These are phyloP conservation scores for Blastomyces percursus DNA, from an alignment of 2,329 filamentous ascomycete species.

Conservation along the genomic window DNA sequence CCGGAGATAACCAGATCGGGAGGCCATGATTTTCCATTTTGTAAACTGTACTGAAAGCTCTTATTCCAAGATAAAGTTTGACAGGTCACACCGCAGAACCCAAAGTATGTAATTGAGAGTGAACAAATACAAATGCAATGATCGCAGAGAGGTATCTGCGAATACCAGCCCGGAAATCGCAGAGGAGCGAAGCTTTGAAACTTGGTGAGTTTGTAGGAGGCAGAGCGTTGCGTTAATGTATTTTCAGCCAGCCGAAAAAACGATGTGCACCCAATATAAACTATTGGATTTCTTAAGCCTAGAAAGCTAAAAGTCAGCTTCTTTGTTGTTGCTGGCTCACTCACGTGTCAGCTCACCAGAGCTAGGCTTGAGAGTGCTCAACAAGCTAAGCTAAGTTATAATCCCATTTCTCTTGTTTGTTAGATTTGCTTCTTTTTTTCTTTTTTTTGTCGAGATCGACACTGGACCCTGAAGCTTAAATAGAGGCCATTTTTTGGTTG, in stretches of 20 bases:
- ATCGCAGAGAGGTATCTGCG: not conserved
- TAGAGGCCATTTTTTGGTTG: not conserved
- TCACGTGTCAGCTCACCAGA: not conserved
- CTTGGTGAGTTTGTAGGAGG: not conserved
- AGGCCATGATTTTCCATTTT: not conserved
- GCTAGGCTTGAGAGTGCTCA: not conserved
- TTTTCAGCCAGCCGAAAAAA: constrained; percentile 1
- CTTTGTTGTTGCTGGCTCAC: not conserved
- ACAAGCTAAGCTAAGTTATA: not conserved
- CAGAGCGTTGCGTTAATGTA: not conserved
- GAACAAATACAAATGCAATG: not conserved
- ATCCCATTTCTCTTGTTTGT: not conserved
- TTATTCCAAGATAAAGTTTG: not conserved
- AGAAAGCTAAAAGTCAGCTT: not conserved
- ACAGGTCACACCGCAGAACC: constrained; percentile 3
- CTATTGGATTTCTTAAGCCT: not conserved
- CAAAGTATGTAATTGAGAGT: not conserved
- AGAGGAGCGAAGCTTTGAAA: not conserved
- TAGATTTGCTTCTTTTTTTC: not conserved
- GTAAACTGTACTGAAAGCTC: not conserved
- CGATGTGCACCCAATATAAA: not conserved
- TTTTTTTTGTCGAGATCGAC: not conserved
- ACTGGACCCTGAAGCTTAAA: constrained; percentile 5
- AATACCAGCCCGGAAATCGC: not conserved
- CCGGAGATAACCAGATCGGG: not conserved